phyloP scores from a whole-genome alignment of 2,329 filamentous ascomycete genomes.

The Ophiostoma perfectum region DNA sequence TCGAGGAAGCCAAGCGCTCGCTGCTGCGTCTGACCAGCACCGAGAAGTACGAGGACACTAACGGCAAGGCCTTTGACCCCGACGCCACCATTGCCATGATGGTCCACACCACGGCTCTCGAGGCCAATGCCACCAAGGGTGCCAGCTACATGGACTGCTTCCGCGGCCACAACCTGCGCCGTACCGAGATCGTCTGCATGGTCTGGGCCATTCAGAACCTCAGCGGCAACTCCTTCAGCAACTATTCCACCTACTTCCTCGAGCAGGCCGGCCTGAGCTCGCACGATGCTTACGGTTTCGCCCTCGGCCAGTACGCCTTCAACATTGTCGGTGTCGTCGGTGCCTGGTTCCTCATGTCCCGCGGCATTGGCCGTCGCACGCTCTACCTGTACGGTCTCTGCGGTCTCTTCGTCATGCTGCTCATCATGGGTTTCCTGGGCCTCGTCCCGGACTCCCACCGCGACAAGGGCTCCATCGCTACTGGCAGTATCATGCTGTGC shows the following conservation, averaged over 20 bases:
- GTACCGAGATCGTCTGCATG: slow-evolving; percentile 66
- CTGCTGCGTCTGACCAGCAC: slow-evolving; percentile 59
- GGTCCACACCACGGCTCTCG: slow-evolving; percentile 78
- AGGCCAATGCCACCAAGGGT: slow-evolving; percentile 63
- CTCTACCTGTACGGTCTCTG: slow-evolving; percentile 73
- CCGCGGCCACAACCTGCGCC: slow-evolving; percentile 67
- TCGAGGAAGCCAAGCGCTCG: slow-evolving; percentile 60
- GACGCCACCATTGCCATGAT: slow-evolving; percentile 90
- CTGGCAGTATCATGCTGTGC: slow-evolving; percentile 76
- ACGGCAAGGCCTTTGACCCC: slow-evolving; percentile 63
- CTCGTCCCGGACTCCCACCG: slow-evolving; percentile 59
- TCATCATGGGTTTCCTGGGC: slow-evolving; percentile 79
- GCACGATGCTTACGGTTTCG: slow-evolving; percentile 51
- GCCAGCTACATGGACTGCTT: slow-evolving; percentile 79
- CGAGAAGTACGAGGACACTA: slow-evolving; percentile 37
- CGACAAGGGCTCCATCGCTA: slow-evolving; percentile 62
- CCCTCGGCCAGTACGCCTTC: slow-evolving; percentile 61
- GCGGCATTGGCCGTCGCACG: slow-evolving; percentile 67
- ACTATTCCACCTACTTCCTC: slow-evolving; percentile 61
- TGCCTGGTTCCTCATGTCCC: slow-evolving; percentile 73
- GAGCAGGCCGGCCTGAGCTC: slow-evolving; percentile 53
- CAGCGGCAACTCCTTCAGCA: slow-evolving; percentile 59
- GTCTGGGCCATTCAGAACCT: slow-evolving; percentile 60
- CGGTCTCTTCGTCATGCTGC: slow-evolving; percentile 67
- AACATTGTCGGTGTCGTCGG: slow-evolving; percentile 78